Base-by-base conservation (phyloP, 2,329 filamentous ascomycete species). In the Cladosporium oxysporum region DNA sequence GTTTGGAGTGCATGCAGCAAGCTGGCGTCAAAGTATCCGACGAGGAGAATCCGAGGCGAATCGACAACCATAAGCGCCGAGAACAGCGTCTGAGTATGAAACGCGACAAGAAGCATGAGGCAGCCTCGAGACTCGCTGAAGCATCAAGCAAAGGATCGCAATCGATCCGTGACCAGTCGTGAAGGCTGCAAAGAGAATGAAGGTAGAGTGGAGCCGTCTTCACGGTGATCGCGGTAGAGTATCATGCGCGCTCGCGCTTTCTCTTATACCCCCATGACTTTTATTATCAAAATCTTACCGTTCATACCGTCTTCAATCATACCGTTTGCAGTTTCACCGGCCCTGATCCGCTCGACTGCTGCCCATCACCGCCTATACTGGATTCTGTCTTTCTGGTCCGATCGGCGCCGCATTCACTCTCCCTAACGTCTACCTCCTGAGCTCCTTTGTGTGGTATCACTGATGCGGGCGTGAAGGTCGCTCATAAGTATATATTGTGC, bases 221-320 rank as follows among this genome's bases (percentile, higher is more conserved):
- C 60, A 63, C 60, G 50, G 35, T 8, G 29, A 63, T 55, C 50
- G 26, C 33, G 50, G 60, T 62, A 33, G 29, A 41, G 47, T 62
- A 53, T 33, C 50, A 50, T 18, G 44, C 44, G 59, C 47, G 60
- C 59, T n/a, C 23, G 49, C 49, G 59, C 33, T 14, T 31, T 63
- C 50, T 63, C 60, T 63, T 63, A 63, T 63, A 63, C 33, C 60
- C 50, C 23, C 28, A 41, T 14, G 60, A 14, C 60, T 63, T 63
- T 57, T 47, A 63, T 63, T 63, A 63, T 63, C 33, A 63, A 55
- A 52, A 63, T 63, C 60, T 63, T 63, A 63, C 60, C 60, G 60
- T 63, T 63, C 60, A 55, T 35, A 63, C 50, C 60, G 60, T 63
- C 60, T 63, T 63, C 49, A 58, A 63, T 63, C 49, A 55, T 63